Evolutionary conservation across 805 yeast species (phyloP), one percentile per base, ranked within the genome.

Genomic region (Ogataea henricii): DNA sequence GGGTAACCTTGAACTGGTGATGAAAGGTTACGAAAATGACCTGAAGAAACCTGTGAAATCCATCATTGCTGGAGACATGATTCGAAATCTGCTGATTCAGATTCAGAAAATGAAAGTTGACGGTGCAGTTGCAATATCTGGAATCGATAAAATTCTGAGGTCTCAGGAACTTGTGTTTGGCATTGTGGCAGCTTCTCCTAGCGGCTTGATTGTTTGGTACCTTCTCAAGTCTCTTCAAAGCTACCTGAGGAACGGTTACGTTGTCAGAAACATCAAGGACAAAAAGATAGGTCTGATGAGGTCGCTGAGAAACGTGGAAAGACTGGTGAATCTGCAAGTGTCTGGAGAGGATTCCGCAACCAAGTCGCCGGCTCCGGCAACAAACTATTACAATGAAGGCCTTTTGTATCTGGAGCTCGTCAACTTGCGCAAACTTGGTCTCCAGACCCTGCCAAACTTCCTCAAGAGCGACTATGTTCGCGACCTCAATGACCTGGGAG

Each of bases 61-160:
- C 30, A 56, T 83, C 2, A 48, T 90, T 2, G 47, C 70, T 2
- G 99, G 98, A 3, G 80, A 83, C 47, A 74, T 92, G 54, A 66
- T 90, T 7, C 76, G 96, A 46, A 82, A 91, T 13, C 65, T 94
- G 39, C 69, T 94, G 59, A 91, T 92, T 52, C 98, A 94, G 66
- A 73, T 94, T n/a, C 99, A 92, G 65, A 92, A 94, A 68, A 85
- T 96, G 10, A 92, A 92, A 67, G 97, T 94, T 6, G 99, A 92
- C 64, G 96, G 96, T 7, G 90, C 87, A 30, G 71, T 90, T 4
- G 98, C 97, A 0, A 78, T 92, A 51, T 81, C 78, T 56, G 98
- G 98, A 7, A 91, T 94, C 52, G 98, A 94, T 67, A 85, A 87
- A 62, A 71, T 92, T 55, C 75, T 94, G 38, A 86, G 89, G 65